A percentile compares a stretch with the other conserved stretches of the same genome.
Conservation (phyloP, 164 flowering plant genomes). For the Euptelea pleiosperma region DNA sequence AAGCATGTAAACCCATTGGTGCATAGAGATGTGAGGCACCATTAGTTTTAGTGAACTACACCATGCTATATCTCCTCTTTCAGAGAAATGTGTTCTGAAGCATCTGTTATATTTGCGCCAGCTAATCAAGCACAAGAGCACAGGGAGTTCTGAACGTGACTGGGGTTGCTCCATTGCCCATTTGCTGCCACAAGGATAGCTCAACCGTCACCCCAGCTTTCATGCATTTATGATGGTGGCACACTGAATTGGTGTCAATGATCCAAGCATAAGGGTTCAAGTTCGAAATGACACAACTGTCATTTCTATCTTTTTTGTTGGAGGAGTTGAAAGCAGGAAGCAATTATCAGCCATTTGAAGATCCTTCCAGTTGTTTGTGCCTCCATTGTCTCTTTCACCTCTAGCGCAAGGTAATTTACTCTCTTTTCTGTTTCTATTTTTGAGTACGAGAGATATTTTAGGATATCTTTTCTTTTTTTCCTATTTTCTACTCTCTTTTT, state of each 20-base stretch:
- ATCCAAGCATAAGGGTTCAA: conserved; percentile 14
- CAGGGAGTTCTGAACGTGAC: conserved; percentile 30
- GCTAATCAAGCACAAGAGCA: conserved; percentile 47
- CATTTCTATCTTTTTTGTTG: conserved; percentile 12
- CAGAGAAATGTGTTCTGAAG: conserved; percentile 3
- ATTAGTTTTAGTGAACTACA: background rate
- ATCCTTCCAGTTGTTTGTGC: conserved; percentile 14
- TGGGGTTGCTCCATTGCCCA: conserved; percentile 11
- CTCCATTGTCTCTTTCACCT: conserved; percentile 12
- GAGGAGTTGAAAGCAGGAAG: conserved; percentile 21
- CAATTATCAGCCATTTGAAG: conserved; percentile 19
- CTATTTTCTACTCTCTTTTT: no score
- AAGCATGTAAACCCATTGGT: no score
- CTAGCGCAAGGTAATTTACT: conserved; percentile 25
- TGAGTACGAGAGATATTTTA: no score
- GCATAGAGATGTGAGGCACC: background rate
- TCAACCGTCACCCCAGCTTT: conserved; percentile 1
- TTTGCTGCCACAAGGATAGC: conserved; percentile 5
- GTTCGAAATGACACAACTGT: conserved; percentile 7
- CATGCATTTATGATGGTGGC: conserved; percentile 9
- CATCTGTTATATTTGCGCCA: conserved; percentile 27
- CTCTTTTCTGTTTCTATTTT: background rate
- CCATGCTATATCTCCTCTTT: background rate
- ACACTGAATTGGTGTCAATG: conserved; percentile 4
- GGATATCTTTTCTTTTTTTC: no score